Evolutionary conservation across 495 filamentous ascomycete genomes (phyloP).

Genomic region (Thermothielavioides terrestris): DNA sequence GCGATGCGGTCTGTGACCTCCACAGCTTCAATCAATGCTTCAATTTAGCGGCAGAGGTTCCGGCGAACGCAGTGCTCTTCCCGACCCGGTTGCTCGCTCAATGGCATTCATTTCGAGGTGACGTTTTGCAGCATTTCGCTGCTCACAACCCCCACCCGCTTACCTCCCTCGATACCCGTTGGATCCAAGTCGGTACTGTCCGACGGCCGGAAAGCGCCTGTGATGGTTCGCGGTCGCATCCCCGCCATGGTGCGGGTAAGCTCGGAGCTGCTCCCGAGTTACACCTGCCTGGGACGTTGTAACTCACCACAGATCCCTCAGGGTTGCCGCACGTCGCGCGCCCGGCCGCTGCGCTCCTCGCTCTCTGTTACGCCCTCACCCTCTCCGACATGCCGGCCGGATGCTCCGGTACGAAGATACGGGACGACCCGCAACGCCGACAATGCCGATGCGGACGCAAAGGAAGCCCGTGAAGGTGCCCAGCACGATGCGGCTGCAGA

Average conservation of each 20-base stretch:
- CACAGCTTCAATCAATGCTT: neutral
- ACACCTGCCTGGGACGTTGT: slow-evolving; percentile 10
- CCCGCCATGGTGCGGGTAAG: slow-evolving; percentile 21
- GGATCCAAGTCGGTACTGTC: neutral
- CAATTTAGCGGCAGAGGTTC: slow-evolving; percentile 7
- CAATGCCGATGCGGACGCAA: slow-evolving; percentile 2
- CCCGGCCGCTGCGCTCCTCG: slow-evolving; percentile 1
- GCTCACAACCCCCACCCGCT: no score
- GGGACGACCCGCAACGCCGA: slow-evolving; percentile 11
- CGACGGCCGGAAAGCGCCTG: neutral
- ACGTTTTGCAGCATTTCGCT: slow-evolving; percentile 18
- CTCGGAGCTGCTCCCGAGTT: neutral
- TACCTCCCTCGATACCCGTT: neutral
- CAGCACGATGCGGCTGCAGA: slow-evolving; percentile 20
- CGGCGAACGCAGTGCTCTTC: slow-evolving; percentile 1
- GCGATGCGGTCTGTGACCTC: slow-evolving; percentile 3
- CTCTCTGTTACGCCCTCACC: neutral
- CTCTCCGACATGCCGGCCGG: neutral
- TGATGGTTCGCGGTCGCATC: slow-evolving; percentile 21
- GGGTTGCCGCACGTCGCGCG: slow-evolving; percentile 20
- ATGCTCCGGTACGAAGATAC: slow-evolving; percentile 10
- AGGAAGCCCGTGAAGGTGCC: slow-evolving; percentile 16
- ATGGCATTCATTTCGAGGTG: slow-evolving; percentile 19
- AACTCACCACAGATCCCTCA: slow-evolving; percentile 14
- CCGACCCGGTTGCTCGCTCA: neutral